phyloP scores from a whole-genome alignment of 441 rosid species.

The Pelargonium cotyledonis region DNA sequence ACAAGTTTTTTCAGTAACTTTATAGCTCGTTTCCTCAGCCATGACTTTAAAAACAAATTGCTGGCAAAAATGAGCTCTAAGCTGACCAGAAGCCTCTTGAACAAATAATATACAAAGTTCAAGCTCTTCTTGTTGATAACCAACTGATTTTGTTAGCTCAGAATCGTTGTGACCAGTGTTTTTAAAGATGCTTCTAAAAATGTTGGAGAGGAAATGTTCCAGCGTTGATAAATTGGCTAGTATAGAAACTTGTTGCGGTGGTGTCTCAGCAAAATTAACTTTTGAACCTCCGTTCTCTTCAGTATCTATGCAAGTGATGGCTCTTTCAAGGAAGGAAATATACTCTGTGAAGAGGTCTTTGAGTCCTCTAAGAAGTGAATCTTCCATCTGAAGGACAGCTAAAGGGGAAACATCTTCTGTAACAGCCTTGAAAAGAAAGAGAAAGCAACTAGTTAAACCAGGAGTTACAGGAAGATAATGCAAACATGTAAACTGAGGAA shows the following conservation, averaged over 20 bases:
- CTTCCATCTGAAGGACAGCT: slow-evolving; percentile 43
- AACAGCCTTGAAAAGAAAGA: slow-evolving; percentile 34
- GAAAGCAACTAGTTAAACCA: slow-evolving; percentile 2
- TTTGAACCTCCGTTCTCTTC: slow-evolving; percentile 21
- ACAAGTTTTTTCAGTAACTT: slow-evolving; percentile 16
- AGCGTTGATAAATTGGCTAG: slow-evolving; percentile 46
- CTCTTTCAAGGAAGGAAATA: slow-evolving; percentile 35
- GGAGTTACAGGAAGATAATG: slow-evolving; percentile 10
- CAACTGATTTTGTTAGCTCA: slow-evolving; percentile 18
- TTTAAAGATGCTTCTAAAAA: slow-evolving; percentile 27
- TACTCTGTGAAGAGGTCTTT: slow-evolving; percentile 42
- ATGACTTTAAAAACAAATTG: slow-evolving; percentile 30
- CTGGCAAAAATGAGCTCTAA: slow-evolving; percentile 40
- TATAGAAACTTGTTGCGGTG: slow-evolving; percentile 38
- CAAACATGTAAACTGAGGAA: background rate
- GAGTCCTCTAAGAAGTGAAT: slow-evolving; percentile 36
- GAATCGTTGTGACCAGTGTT: slow-evolving; percentile 17
- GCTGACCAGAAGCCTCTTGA: slow-evolving; percentile 31
- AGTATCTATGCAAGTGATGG: slow-evolving; percentile 21
- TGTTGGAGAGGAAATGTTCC: slow-evolving; percentile 30
- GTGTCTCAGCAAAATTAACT: slow-evolving; percentile 30
- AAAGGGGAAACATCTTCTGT: slow-evolving; percentile 38
- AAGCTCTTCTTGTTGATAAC: slow-evolving; percentile 30
- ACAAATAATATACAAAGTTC: slow-evolving; percentile 24
- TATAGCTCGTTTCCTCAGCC: slow-evolving; percentile 22